Evolutionary conservation across 371 early-diverging fungal species (phyloP).

Genomic region (Caulochytrium protostelioides): DNA sequence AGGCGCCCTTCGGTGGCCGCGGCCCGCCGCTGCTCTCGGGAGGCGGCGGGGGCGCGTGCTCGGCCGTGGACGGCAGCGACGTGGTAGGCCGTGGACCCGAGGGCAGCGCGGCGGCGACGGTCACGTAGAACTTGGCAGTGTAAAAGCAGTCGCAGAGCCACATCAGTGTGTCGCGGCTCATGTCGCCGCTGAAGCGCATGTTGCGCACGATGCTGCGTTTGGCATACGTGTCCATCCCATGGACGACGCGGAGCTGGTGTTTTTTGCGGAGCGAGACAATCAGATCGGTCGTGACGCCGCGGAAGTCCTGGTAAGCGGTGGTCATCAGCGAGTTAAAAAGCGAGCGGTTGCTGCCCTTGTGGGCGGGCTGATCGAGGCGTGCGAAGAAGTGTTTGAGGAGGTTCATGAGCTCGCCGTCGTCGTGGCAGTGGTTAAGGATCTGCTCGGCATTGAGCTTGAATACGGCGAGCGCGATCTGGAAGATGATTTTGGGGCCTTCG

Average conservation of each 20-base stretch:
- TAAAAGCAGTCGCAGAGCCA: slow-evolving; percentile 74
- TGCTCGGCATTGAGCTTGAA: slow-evolving; percentile 79
- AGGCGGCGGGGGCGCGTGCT: slow-evolving; percentile 5
- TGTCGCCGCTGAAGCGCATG: slow-evolving; percentile 41
- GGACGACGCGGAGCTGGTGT: slow-evolving; percentile 84
- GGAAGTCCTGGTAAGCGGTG: slow-evolving; percentile 80
- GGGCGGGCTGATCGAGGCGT: slow-evolving; percentile 39
- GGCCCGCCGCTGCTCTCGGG: too few relatives aligned
- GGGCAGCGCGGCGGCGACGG: too few relatives aligned
- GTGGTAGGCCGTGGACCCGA: too few relatives aligned
- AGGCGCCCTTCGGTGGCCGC: too few relatives aligned
- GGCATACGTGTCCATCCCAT: slow-evolving; percentile 77
- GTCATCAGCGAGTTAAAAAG: slow-evolving; percentile 80
- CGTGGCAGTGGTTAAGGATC: slow-evolving; percentile 31
- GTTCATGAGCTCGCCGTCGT: slow-evolving; percentile 72
- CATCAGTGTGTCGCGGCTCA: slow-evolving; percentile 63
- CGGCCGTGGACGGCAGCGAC: slow-evolving; percentile 2
- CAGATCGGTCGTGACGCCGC: slow-evolving; percentile 47
- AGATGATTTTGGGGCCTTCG: slow-evolving; percentile 79
- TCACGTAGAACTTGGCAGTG: slow-evolving; percentile 51
- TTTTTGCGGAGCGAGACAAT: slow-evolving; percentile 62
- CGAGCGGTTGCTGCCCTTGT: slow-evolving; percentile 36
- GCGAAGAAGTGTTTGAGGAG: slow-evolving; percentile 50
- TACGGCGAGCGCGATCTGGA: slow-evolving; percentile 76
- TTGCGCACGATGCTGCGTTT: slow-evolving; percentile 72